Base-by-base conservation (phyloP, 129 eudicot genomes). In the Deinandra increscens region DNA sequence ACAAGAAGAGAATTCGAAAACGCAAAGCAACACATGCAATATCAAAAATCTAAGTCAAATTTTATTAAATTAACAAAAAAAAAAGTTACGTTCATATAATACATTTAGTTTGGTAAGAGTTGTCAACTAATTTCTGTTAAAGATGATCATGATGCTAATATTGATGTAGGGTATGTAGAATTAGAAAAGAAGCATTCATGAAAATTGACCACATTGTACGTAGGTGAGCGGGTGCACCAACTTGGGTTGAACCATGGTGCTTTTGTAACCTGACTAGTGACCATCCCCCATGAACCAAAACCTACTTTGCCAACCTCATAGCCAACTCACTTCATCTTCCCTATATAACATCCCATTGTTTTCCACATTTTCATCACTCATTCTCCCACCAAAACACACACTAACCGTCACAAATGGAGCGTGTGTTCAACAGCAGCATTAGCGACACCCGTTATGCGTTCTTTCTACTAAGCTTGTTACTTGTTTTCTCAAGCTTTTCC, bases 181-280 rank as follows among this genome's bases (percentile, higher is more conserved):
- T 75, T 82, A 75, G 49, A 55, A 75, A 82, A 36, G 66, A 87
- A 84, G 84, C 77, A 79, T 83, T 20, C 60, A 60, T 63, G 54
- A 72, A 3, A n/a, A n/a, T n/a, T 76, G 66, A 78, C 54, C 74
- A 75, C 67, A 78, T 80, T 82, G 73, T 41, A 61, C 56, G 73
- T 77, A 79, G 75, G 79, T 83, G 38, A 87, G 97, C 84, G 87
- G 97, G 83, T 90, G 89, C 85, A 90, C 84, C 95, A 84, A 90
- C 97, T 79, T 74, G 81, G 39, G 81, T 84, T 82, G 86, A 86
- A 83, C 86, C 63, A 68, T 63, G 82, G 49, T 73, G 41, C 62
- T 66, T 63, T 67, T 29, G 69, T 69, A 64, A 19, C 46, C 71
- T 73, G 77, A 78, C 82, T 78, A 74, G 65, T 73, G 77, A 78